Evolutionary conservation across 2,329 filamentous ascomycete genomes (phyloP).

Genomic region (Aspergillus brunneoviolaceus): DNA sequence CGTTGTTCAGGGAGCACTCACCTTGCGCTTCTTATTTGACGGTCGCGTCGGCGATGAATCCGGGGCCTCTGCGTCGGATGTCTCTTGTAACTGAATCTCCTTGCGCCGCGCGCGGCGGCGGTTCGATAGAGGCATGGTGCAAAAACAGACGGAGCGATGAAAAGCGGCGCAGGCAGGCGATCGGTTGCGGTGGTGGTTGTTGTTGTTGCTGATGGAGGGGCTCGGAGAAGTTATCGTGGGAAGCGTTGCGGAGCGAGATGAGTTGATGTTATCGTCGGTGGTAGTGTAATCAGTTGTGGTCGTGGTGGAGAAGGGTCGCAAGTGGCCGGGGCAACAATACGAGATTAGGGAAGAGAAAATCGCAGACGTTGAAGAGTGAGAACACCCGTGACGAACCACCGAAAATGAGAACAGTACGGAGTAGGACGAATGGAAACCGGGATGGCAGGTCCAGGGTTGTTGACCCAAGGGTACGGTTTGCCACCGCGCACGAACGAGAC

Average conservation of each 20-base stretch:
- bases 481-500: constrained; percentile 30
- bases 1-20: constrained; percentile 20
- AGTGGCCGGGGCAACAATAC: constrained; percentile 1
- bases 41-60: constrained; percentile 50
- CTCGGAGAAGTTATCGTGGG: not conserved
- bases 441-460: constrained; percentile 17
- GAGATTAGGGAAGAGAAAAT: constrained; percentile 1
- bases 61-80: constrained; percentile 46
- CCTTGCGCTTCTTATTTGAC: constrained; percentile 51
- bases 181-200: not conserved
- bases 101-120: constrained; percentile 48
- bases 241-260: not conserved
- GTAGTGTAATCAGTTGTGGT: not conserved
- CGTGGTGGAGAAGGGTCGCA: constrained; percentile 1
- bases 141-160: not conserved
- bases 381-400: not conserved
- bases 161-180: not conserved
- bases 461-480: constrained; percentile 33
- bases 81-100: constrained; percentile 46
- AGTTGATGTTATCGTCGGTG: not conserved
- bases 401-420: constrained; percentile 5
- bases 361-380: constrained; percentile 1
- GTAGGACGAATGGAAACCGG: constrained; percentile 9
- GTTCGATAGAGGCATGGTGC: constrained; percentile 44
- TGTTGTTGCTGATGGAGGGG: not conserved